Base-by-base conservation (phyloP, 2,329 filamentous ascomycete species). In the Trichoderma pleuroti region DNA sequence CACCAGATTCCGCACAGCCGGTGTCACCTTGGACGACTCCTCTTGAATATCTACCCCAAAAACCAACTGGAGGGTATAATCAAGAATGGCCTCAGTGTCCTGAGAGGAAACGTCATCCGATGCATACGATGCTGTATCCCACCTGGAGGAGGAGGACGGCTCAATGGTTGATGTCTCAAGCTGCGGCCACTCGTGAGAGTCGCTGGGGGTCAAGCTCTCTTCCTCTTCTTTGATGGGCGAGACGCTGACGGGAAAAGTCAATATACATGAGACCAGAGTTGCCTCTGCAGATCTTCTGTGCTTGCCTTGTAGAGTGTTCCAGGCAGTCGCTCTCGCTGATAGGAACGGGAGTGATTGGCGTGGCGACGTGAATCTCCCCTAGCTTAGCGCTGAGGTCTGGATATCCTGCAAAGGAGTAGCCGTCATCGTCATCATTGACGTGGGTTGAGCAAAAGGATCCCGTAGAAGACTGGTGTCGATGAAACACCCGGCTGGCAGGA, bases 31-130 rank as follows among this genome's bases (percentile, higher is more conserved):
- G n/a, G 76, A 75, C 0, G 77, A 71, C 18, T 82, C 80, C n/a
- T 82, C 80, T 5, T 77, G 75, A 12, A 81, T 73, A 24, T 82
- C 80, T 1, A 82, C 74, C 2, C 81, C 81, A 65, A 82, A 82
- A 6, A 80, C 77, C 0, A 81, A 62, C 39, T 82, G 81, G 0
- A 82, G 76, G 0, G 78, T 75, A 59, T 81, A 82, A 52, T 78
- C 77, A 21, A 82, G 75, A 2, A 82, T 72, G 0, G 76, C 73
- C 16, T 81, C 80, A 16, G 78, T 77, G 64, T 82, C 81, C 2
- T 81, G 79, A 3, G 74, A 70, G 0, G 79, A 76, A 8, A 77
- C 72, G 54, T 81, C 79, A 9, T 80, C 78, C 4, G 76, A 77
- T 1, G 74, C 73, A 5, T 75, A 74, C 4, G 75, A 76, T 12